Evolutionary conservation across 2,329 filamentous ascomycete genomes (phyloP), one percentile per base, ranked within the genome.

Genomic region (Pseudocercospora cruenta): DNA sequence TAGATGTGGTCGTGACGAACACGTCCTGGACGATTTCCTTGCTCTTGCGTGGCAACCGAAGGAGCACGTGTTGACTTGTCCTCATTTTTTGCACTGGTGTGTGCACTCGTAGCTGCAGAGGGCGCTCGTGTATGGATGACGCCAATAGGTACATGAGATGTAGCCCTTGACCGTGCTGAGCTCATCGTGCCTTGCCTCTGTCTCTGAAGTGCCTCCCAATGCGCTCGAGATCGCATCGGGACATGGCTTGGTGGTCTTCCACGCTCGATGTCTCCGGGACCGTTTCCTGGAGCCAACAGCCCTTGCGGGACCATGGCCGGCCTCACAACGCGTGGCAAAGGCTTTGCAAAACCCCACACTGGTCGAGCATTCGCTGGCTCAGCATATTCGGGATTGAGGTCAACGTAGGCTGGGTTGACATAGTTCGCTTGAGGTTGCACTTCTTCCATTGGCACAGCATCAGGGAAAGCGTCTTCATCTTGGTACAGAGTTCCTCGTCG

Each of bases 321-420:
- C 36, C 84, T 79, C 60, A 86, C 78, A 0, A 86, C 84, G 66
- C 83, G 83, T 31, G 84, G 84, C 26, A 86, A 72, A 7, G 84
- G 84, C 69, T 85, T 83, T 1, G 83, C 84, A 55, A 86, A 72
- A 72, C 82, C 81, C 80, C 84, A 87, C 43, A 86, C 81, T 0
- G 84, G 84, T 62, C 82, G 81, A n/a, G 62, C 62, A 33, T 84
- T 82, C 12, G 77, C 74, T 2, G 83, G 79, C 63, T 86, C 82
- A 33, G 84, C 84, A 65, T 86, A 86, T 36, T 82, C 80, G 1
- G 85, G 84, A 61, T 87, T 86, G 3, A 86, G 76, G 10, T 83
- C 78, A 9, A 78, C 78, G 67, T 86, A 86, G 2, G 83, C 83
- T 45, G 39, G 39, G 19, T 45, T 45, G 39, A 45, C 39, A 45